Conservation (phyloP, 371 early-diverging fungal species). For the Amoeboaphelidium occidentale region DNA sequence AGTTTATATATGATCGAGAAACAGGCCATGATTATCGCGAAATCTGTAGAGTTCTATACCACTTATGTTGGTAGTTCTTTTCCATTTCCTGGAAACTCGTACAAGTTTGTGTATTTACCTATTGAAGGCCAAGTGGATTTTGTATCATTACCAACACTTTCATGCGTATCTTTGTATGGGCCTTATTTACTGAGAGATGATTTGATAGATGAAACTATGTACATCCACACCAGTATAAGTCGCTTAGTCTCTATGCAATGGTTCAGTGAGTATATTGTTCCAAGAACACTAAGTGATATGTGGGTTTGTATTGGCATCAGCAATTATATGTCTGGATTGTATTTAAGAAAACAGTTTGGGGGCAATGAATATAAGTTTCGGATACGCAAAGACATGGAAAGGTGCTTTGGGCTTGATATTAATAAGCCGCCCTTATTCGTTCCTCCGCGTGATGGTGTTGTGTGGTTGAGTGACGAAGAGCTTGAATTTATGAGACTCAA, state of each 20-base stretch:
- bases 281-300: constrained; percentile 19
- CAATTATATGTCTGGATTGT: constrained; percentile 39
- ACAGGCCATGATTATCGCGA: no score
- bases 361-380: constrained; percentile 66
- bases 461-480: constrained; percentile 17
- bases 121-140: no score
- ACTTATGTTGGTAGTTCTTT: no score
- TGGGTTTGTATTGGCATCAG: constrained; percentile 68
- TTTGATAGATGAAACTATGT: no score
- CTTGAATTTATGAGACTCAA: constrained; percentile 61
- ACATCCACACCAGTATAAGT: no score
- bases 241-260: neutral
- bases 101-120: no score
- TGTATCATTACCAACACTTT: no score
- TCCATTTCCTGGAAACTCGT: no score
- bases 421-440: constrained; percentile 48
- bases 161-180: no score
- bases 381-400: constrained; percentile 55
- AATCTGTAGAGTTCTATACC: no score
- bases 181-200: no score
- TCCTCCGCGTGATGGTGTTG: constrained; percentile 29
- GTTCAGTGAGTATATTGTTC: neutral
- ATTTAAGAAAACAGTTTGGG: constrained; percentile 49
- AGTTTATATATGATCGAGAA: no score
- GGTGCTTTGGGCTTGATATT: constrained; percentile 49